phyloP scores from a whole-genome alignment of 2,329 filamentous ascomycete genomes.

The Fusarium palustre region DNA sequence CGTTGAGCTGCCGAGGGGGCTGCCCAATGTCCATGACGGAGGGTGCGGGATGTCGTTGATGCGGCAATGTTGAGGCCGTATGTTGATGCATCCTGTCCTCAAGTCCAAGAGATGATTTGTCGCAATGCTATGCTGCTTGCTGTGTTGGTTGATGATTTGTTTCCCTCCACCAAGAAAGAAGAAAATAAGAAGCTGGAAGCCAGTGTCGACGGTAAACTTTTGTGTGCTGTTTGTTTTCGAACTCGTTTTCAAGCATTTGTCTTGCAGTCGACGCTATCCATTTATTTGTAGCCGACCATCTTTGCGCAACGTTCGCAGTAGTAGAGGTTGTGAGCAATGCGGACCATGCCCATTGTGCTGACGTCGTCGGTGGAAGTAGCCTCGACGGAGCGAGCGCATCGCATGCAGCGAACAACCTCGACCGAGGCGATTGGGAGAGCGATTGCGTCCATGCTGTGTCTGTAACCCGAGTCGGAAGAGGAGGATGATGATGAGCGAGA shows the following conservation, averaged over 20 bases:
- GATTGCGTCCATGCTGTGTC: constrained; percentile 63
- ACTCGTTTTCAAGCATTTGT: constrained; percentile 19
- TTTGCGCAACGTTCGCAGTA: constrained; percentile 74
- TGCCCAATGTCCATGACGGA: constrained; percentile 10
- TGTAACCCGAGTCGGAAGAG: constrained; percentile 49
- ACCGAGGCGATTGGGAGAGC: constrained; percentile 63
- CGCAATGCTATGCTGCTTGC: constrained; percentile 16
- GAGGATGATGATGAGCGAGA: constrained; percentile 39
- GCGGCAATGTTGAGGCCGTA: constrained; percentile 26
- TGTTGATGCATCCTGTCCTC: constrained; percentile 17
- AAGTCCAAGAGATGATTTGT: constrained; percentile 23
- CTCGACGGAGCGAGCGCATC: constrained; percentile 70
- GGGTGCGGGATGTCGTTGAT: constrained; percentile 17
- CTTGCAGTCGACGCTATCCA: constrained; percentile 1
- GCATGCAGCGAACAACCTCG: constrained; percentile 71
- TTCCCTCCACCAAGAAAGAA: constrained; percentile 21
- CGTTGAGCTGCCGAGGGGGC: background rate
- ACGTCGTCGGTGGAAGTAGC: constrained; percentile 71
- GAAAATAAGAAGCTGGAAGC: constrained; percentile 16
- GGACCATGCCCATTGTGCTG: constrained; percentile 70
- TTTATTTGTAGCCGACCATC: constrained; percentile 71
- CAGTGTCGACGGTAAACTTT: constrained; percentile 2
- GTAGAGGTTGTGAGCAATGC: constrained; percentile 73
- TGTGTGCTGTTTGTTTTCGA: background rate
- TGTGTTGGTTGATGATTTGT: constrained; percentile 19